phyloP scores from a whole-genome alignment of 257 asterid genomes.

The Osmanthus fragrans region DNA sequence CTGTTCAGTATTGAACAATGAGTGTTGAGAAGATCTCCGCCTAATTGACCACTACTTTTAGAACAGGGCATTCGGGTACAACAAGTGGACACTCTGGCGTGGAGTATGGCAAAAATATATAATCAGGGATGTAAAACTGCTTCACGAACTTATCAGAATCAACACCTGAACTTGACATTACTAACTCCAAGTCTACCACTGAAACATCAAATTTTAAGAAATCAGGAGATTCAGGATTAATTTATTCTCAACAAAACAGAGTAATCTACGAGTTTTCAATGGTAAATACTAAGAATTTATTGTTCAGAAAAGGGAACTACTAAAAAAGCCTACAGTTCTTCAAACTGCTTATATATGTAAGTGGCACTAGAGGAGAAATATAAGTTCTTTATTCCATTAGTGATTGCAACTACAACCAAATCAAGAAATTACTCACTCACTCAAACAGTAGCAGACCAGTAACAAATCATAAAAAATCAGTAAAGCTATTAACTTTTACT shows the following conservation, averaged over 20 bases:
- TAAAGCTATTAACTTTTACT: neutral
- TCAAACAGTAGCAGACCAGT: neutral
- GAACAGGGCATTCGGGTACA: slow-evolving; percentile 72
- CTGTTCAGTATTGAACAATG: slow-evolving; percentile 64
- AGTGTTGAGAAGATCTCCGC: slow-evolving; percentile 78
- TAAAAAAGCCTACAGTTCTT: neutral
- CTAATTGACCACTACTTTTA: slow-evolving; percentile 93
- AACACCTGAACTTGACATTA: slow-evolving; percentile 36
- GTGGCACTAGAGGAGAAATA: neutral
- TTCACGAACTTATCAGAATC: slow-evolving; percentile 37
- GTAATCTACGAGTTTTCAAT: neutral
- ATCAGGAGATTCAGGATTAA: neutral
- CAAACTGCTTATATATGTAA: no score
- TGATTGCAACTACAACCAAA: neutral
- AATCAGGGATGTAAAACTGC: slow-evolving; percentile 61
- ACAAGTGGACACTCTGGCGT: slow-evolving; percentile 25
- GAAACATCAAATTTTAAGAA: slow-evolving; percentile 20
- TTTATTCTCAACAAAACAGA: neutral
- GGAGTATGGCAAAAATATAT: slow-evolving; percentile 45
- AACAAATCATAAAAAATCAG: slow-evolving; percentile 3
- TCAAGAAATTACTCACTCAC: slow-evolving; percentile 1
- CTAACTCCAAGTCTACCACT: slow-evolving; percentile 32
- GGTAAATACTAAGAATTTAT: neutral
- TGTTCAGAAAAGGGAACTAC: neutral
- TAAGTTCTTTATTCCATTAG: neutral